A percentile compares a stretch with the other conserved stretches of the same genome.
Conservation (phyloP, 2,329 filamentous ascomycete genomes). For the Paraphaeosphaeria minitans region DNA sequence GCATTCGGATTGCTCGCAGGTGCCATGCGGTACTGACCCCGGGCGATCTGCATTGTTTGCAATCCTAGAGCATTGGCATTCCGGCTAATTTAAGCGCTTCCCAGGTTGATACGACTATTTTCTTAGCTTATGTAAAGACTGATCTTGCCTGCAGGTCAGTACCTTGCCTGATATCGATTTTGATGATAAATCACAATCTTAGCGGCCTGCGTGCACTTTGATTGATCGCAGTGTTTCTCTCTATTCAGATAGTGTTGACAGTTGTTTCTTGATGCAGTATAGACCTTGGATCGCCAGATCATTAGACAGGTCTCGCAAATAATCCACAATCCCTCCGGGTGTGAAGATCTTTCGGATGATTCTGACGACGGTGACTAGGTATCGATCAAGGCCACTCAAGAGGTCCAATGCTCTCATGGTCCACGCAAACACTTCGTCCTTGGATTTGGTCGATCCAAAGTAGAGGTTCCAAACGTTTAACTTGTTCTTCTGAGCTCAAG, state of each 20-base stretch:
- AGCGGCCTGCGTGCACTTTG: slow-evolving; percentile 12
- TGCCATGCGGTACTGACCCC: slow-evolving; percentile 2
- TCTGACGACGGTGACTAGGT: slow-evolving; percentile 3
- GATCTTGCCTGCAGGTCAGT: slow-evolving; percentile 5
- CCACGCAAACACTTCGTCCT: slow-evolving; percentile 7
- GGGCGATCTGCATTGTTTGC: slow-evolving; percentile 4
- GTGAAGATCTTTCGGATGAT: slow-evolving; percentile 15
- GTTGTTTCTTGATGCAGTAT: slow-evolving; percentile 13
- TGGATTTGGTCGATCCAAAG: not conserved
- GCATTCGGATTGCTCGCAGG: slow-evolving; percentile 14
- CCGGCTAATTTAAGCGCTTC: not conserved
- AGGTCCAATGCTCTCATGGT: slow-evolving; percentile 8
- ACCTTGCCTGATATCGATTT: not conserved
- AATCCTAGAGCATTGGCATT: slow-evolving; percentile 7
- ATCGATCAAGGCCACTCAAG: slow-evolving; percentile 3
- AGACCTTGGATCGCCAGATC: not conserved
- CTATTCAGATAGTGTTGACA: slow-evolving; percentile 17
- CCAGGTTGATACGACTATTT: slow-evolving; percentile 8
- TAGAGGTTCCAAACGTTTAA: not conserved
- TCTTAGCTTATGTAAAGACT: slow-evolving; percentile 10
- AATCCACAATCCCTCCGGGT: slow-evolving; percentile 12
- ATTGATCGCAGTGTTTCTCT: slow-evolving; percentile 9
- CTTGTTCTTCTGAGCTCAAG: not conserved
- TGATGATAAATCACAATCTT: slow-evolving; percentile 13
- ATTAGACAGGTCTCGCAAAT: slow-evolving; percentile 18